These are phyloP conservation scores for Lepraria neglecta DNA, from an alignment of 495 filamentous ascomycete genomes.

Conservation along the genomic window DNA sequence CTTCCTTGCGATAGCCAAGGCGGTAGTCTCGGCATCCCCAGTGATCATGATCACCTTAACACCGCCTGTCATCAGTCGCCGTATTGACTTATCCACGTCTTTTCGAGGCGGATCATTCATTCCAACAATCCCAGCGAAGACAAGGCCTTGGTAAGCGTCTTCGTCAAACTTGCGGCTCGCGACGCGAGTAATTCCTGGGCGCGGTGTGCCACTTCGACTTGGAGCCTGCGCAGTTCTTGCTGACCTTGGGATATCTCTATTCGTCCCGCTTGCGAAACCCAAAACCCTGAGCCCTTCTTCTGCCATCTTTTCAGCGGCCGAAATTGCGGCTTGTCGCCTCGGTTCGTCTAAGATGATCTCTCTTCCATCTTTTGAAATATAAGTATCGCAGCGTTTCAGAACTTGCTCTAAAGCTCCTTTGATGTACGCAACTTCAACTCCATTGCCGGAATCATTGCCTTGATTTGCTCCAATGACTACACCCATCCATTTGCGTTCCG, in stretches of 20 bases:
- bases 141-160: conserved; percentile 70
- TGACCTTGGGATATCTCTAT: conserved; percentile 28
- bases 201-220: conserved; percentile 48
- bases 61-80: conserved; percentile 83
- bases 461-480: conserved; percentile 64
- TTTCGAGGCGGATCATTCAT: conserved; percentile 95
- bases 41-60: conserved; percentile 99
- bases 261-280: conserved; percentile 77
- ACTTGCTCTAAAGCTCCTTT: conserved; percentile 92
- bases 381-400: conserved; percentile 80
- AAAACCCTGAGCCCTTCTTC: conserved; percentile 84
- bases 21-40: conserved; percentile 89
- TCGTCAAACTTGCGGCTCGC: conserved; percentile 50
- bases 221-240: conserved; percentile 27
- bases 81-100: conserved; percentile 82
- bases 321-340: conserved; percentile 63
- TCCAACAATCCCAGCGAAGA: conserved; percentile 86
- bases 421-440: conserved; percentile 74
- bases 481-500: conserved; percentile 98
- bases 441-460: conserved; percentile 37
- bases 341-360: conserved; percentile 80
- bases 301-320: conserved; percentile 87
- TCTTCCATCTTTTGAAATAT: conserved; percentile 76
- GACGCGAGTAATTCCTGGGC: conserved; percentile 28
- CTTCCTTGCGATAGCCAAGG: conserved; percentile 84